Evolutionary conservation across 768 basidiomycete species (phyloP).

Genomic region (Tubosaeta sp.): DNA sequence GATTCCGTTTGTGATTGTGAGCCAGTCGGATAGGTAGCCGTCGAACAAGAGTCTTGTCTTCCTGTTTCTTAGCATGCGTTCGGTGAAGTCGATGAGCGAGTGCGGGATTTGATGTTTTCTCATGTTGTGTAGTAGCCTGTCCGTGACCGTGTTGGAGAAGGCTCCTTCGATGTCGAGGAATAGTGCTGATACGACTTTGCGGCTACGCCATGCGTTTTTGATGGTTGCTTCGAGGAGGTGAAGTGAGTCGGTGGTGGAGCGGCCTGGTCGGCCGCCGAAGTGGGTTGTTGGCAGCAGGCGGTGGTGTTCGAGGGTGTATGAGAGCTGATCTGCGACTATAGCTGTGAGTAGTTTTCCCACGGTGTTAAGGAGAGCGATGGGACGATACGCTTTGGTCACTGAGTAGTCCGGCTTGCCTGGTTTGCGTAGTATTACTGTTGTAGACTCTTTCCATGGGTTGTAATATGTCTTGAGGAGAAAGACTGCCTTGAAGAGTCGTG

Average conservation of each 20-base stretch:
- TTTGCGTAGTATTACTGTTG: constrained; percentile 32
- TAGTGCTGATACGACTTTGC: background rate
- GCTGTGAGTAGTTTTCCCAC: background rate
- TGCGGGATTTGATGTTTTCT: background rate
- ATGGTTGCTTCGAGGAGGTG: background rate
- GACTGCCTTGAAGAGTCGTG: background rate
- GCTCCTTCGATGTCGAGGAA: constrained; percentile 7
- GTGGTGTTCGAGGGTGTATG: background rate
- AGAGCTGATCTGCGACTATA: background rate
- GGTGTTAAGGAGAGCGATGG: constrained; percentile 22
- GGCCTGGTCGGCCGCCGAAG: background rate
- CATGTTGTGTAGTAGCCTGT: constrained; percentile 5
- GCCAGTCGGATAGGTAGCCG: constrained; percentile 16
- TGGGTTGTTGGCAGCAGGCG: background rate
- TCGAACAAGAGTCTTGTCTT: constrained; percentile 18
- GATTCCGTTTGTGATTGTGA: constrained; percentile 18
- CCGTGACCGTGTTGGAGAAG: constrained; percentile 1
- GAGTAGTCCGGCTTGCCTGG: constrained; percentile 34
- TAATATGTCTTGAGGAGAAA: constrained; percentile 6
- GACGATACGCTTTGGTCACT: constrained; percentile 32
- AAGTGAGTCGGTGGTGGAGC: background rate
- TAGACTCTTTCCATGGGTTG: constrained; percentile 22
- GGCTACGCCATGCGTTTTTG: background rate
- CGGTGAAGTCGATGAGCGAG: constrained; percentile 4
- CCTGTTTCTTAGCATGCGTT: background rate